Evolutionary conservation across 2,329 filamentous ascomycete species (phyloP), one percentile per base, ranked within the genome.

Genomic region (Scleromitrula shiraiana): DNA sequence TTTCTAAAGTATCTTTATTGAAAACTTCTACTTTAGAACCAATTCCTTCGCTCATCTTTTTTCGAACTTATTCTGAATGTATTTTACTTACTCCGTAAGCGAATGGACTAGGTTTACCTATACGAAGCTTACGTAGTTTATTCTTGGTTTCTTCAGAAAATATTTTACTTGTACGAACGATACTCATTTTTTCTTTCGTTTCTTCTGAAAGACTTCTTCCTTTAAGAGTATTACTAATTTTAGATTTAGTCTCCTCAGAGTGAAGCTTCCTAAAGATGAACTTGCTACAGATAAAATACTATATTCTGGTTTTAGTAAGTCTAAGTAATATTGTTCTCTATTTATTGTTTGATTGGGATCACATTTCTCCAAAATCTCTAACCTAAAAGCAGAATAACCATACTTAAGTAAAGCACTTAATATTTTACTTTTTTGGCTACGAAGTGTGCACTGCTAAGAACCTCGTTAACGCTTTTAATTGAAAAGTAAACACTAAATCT

Each of bases 311-410:
- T 42, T 42, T 32, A 42, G 20, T 32, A 42, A 22, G 20, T 42
- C 40, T 17, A 42, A n/a, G 22, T 42, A 42, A 32, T 42, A 42
- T 42, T 42, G 40, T 32, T 42, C 40, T 32, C 40, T 30, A 22
- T 22, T 20, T 32, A 42, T 17, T 32, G 20, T 6, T 22, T 19
- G 20, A 42, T 42, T 22, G 14, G 5, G 5, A 19, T 42, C 40
- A 32, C 40, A 42, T 17, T 42, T 17, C 17, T 42, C 24, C 6
- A 42, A 23, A 30, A 42, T 42, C 7, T 42, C 24, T 32, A 42
- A 42, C 10, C 26, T 42, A 42, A 42, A 42, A 19, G 9, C 24
- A 42, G 14, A 19, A 42, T 42, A 42, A 33, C 40, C 40, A 42
- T 42, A 42, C n/a, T 42, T 42, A 12, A 42, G 12, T 30, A 42